Evolutionary conservation across 768 basidiomycete species (phyloP).

Genomic region (Peribolospora kevripleyi): DNA sequence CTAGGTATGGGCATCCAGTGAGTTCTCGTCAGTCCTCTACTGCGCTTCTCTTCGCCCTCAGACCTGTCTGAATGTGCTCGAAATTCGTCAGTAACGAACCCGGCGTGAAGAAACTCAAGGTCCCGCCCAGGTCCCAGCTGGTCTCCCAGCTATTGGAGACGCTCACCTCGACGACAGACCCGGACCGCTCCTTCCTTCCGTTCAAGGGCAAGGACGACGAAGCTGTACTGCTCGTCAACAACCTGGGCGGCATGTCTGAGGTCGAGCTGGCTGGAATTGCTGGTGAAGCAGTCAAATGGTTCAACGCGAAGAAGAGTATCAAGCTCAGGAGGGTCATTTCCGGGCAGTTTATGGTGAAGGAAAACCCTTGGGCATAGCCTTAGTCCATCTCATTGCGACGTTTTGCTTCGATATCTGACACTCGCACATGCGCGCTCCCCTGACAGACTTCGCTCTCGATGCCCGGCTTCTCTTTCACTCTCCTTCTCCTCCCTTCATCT

Average conservation of each 20-base stretch:
- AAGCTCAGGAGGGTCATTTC: slow-evolving; percentile 4
- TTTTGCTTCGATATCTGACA: slow-evolving; percentile 11
- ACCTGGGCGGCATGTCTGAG: slow-evolving; percentile 10
- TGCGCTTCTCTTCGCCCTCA: no score
- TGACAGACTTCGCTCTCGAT: slow-evolving; percentile 19
- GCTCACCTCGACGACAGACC: slow-evolving; percentile 17
- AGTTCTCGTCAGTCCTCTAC: no score
- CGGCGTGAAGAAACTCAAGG: no score
- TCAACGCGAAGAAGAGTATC: background rate
- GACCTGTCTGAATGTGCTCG: no score
- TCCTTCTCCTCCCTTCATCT: slow-evolving; percentile 18
- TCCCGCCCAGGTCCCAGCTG: slow-evolving; percentile 7
- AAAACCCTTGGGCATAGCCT: no score
- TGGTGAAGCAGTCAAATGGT: slow-evolving; percentile 1
- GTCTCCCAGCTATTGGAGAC: slow-evolving; percentile 15
- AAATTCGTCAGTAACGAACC: no score
- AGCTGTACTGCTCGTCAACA: slow-evolving; percentile 18
- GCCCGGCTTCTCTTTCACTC: slow-evolving; percentile 19
- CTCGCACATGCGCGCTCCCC: background rate
- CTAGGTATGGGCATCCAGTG: no score
- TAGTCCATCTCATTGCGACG: background rate
- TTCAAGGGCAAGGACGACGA: slow-evolving; percentile 12
- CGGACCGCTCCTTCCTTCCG: slow-evolving; percentile 18
- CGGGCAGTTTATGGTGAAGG: slow-evolving; percentile 5
- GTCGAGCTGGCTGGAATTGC: slow-evolving; percentile 6